These are phyloP conservation scores for Fistulinella cinereoalba DNA, from an alignment of 1,284 basidiomycete genomes.

Conservation along the genomic window DNA sequence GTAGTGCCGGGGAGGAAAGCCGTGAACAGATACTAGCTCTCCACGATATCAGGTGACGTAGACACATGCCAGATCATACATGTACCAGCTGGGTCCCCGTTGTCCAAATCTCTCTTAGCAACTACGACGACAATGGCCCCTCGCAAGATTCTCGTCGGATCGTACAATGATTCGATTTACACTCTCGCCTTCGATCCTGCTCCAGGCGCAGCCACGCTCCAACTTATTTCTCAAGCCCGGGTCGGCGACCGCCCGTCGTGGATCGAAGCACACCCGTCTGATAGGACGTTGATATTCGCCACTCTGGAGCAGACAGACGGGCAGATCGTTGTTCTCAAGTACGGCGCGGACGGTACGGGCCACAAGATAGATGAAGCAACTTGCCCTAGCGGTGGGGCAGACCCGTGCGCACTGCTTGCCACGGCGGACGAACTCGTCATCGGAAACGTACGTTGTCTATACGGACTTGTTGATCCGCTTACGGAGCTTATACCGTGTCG, in stretches of 20 bases:
- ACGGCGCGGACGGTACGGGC: conserved; percentile 36
- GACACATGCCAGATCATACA: no score
- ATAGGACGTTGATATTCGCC: conserved; percentile 53
- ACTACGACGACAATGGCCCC: conserved; percentile 15
- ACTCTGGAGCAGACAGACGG: conserved; percentile 61
- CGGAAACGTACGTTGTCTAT: conserved; percentile 57
- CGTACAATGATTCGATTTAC: conserved; percentile 59
- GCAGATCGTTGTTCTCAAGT: conserved; percentile 52
- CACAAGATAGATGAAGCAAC: conserved; percentile 32
- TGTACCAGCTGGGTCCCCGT: no score
- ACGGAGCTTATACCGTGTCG: no score
- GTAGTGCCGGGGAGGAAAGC: no score
- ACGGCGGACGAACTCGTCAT: conserved; percentile 52
- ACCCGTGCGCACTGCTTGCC: conserved; percentile 58
- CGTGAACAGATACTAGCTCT: no score
- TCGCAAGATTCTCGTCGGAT: conserved; percentile 55
- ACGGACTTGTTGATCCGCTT: no score
- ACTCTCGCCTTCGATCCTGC: conserved; percentile 48
- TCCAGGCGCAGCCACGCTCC: conserved; percentile 36
- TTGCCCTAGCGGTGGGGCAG: conserved; percentile 45
- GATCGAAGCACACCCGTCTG: conserved; percentile 57
- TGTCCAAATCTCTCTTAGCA: no score
- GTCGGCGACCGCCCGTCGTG: conserved; percentile 69
- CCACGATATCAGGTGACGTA: no score
- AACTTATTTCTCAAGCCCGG: conserved; percentile 41